These are phyloP conservation scores for Phaffomyces thermotolerans DNA, from an alignment of 805 yeast genomes.

Conservation along the genomic window DNA sequence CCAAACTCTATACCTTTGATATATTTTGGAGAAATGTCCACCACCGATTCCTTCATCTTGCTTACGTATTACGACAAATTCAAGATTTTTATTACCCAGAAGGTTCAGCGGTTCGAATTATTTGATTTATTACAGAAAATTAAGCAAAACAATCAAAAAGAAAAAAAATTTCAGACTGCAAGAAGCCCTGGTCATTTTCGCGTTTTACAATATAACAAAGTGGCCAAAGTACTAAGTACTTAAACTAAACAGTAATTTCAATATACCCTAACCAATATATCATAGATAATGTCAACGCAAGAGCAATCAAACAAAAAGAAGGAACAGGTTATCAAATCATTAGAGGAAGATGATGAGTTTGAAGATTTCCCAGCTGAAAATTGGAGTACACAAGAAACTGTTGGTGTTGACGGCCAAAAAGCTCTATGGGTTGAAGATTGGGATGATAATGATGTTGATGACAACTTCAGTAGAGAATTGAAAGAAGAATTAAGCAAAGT, in stretches of 20 bases:
- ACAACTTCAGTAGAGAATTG: slow-evolving; percentile 72
- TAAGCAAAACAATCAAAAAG: no score
- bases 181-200: neutral
- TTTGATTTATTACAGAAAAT: no score
- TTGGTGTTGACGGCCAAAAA: slow-evolving; percentile 44
- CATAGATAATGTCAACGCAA: slow-evolving; percentile 7
- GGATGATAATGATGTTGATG: slow-evolving; percentile 94
- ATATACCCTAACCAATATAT: no score
- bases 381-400: slow-evolving; percentile 59
- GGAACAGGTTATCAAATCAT: slow-evolving; percentile 44
- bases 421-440: slow-evolving; percentile 94
- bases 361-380: slow-evolving; percentile 94
- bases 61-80: neutral
- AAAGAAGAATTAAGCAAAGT: slow-evolving; percentile 31
- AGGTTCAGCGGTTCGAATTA: slow-evolving; percentile 8
- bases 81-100: slow-evolving; percentile 22
- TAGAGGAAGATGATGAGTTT: slow-evolving; percentile 95
- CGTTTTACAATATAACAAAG: neutral
- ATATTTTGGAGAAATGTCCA: slow-evolving; percentile 80
- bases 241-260: no score
- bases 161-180: no score
- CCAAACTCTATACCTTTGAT: slow-evolving; percentile 89
- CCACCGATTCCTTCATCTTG: slow-evolving; percentile 34
- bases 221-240: slow-evolving; percentile 1
- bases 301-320: slow-evolving; percentile 15